These are phyloP conservation scores for Globisporangium cederbergense DNA, from an alignment of 352 stramenopile genomes.

Conservation along the genomic window DNA sequence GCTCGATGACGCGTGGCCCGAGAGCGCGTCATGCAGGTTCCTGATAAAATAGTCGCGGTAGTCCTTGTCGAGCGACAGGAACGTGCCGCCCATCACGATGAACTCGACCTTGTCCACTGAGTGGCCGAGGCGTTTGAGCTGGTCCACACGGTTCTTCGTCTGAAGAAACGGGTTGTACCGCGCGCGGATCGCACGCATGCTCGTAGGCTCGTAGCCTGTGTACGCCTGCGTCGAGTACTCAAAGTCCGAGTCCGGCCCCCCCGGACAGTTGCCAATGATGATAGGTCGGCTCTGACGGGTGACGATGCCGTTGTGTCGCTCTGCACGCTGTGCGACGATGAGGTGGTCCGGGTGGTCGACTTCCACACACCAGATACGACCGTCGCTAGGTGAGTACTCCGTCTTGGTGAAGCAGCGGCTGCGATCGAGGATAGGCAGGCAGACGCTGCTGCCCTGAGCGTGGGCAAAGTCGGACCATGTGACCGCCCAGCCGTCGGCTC, in stretches of 20 bases:
- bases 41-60: conserved; percentile 98
- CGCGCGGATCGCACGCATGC: conserved; percentile 94
- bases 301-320: conserved; percentile 12
- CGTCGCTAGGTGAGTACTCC: conserved; percentile 9
- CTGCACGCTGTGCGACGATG: conserved; percentile 12
- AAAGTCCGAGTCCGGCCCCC: conserved; percentile 96
- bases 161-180: conserved; percentile 95
- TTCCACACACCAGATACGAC: conserved; percentile 16
- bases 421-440: conserved; percentile 11
- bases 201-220: conserved; percentile 97
- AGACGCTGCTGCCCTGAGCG: conserved; percentile 7
- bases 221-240: conserved; percentile 97
- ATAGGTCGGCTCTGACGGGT: conserved; percentile 12
- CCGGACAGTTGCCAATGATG: conserved; percentile 63
- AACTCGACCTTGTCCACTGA: conserved; percentile 97
- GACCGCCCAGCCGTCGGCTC: conserved; percentile 9
- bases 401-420: conserved; percentile 10
- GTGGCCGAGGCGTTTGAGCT: conserved; percentile 87
- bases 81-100: conserved; percentile 98
- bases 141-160: conserved; percentile 90
- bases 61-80: conserved; percentile 90
- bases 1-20: conserved; percentile 86
- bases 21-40: conserved; percentile 95
- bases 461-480: conserved; percentile 11
- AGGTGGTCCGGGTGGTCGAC: conserved; percentile 15